Evolutionary conservation across 371 early-diverging fungal genomes (phyloP), one percentile per base, ranked within the genome.

Genomic region (Catenaria anguillulae): DNA sequence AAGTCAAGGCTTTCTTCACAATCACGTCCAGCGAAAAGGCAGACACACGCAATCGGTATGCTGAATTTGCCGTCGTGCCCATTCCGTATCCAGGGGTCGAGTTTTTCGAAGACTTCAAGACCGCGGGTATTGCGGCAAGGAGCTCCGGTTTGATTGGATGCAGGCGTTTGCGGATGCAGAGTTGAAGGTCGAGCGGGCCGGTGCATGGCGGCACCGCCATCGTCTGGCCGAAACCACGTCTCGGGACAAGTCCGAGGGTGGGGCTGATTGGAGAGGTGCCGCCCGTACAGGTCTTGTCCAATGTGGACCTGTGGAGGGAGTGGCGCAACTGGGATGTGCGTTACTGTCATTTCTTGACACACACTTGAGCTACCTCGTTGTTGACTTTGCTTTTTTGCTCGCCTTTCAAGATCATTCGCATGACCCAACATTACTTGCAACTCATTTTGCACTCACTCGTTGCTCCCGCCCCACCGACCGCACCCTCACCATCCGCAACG

Each of bases 1-100:
- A 63, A 37, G 60, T 63, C 60, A 63, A 63, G 50, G 61, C 29
- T 33, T 61, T 61, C 48, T 26, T 63, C 45, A 63, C 63, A 0
- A 29, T 63, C 26, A 40, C 63, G 0, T 63, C 63, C 26, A 29
- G 29, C 1, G 63, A 63, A n/a, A 63, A 63, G 60, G 55, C 58
- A 42, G 63, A 63, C 23, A 24, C 62, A 17, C 37, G 6, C 12
- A 31, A 60, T 19, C 63, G 60, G 34, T 63, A 63, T 23, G 29
- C 13, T 15, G 36, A 60, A 26, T 56, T 60, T 43, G 12, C 37
- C 33, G 3, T 63, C 12, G 21, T 58, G 33, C 4, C 48, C 15
- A 56, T 63, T 12, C 63, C 63, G 0, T 63, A 61, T 23, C 63
- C 63, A 1, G 63, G 63, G 13, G 40, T 60, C 33, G 63, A 63